Conservation (phyloP, 2,329 filamentous ascomycete genomes). For the Colletotrichum gigasporum region DNA sequence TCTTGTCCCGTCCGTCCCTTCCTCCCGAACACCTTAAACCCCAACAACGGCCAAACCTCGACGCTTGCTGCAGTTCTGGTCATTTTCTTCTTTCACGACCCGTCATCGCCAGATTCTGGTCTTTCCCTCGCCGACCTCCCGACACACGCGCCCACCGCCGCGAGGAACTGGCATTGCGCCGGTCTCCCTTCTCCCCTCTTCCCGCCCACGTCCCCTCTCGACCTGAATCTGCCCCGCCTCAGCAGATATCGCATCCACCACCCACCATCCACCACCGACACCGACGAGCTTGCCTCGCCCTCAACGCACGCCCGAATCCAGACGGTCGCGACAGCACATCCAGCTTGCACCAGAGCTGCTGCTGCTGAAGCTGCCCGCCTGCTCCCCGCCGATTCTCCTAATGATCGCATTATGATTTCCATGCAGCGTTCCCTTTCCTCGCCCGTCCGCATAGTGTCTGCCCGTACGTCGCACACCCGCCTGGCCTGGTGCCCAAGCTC, state of each 20-base stretch:
- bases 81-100: neutral
- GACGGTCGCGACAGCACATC: slow-evolving; percentile 20
- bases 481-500: slow-evolving; percentile 10
- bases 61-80: neutral
- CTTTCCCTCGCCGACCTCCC: neutral
- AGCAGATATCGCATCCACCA: slow-evolving; percentile 1
- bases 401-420: slow-evolving; percentile 65
- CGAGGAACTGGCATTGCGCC: slow-evolving; percentile 25
- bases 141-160: neutral
- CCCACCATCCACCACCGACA: neutral
- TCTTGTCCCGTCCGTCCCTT: slow-evolving; percentile 29
- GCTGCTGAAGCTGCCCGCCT: slow-evolving; percentile 48
- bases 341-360: slow-evolving; percentile 36
- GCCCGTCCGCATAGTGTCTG: slow-evolving; percentile 66
- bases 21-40: slow-evolving; percentile 31
- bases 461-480: slow-evolving; percentile 61
- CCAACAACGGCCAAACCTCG: slow-evolving; percentile 1
- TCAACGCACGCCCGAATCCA: neutral
- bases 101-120: neutral
- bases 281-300: neutral
- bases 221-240: slow-evolving; percentile 21
- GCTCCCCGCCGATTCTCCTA: slow-evolving; percentile 39
- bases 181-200: neutral
- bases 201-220: neutral
- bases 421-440: slow-evolving; percentile 72